Evolutionary conservation across 345 rosid genomes (phyloP), one percentile per base, ranked within the genome.

Genomic region (Fremontodendron californicum): DNA sequence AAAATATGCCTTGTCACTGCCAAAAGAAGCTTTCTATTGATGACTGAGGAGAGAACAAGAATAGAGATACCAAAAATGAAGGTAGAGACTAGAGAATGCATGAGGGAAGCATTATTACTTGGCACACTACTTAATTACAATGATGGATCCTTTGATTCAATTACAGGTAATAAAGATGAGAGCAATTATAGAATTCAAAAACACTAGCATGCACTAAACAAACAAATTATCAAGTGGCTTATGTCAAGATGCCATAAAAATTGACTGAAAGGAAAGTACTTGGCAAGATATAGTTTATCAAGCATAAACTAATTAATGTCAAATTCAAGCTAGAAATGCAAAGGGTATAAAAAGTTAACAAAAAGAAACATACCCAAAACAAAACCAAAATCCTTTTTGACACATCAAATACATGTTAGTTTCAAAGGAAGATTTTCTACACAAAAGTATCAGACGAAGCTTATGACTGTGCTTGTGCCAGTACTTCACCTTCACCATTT

Each of bases 1-100:
- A 77, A 93, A 95, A 85, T 91, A 96, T 39, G 91, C 97, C 83
- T 91, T 96, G 71, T 93, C 99, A 79, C 98, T 93, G 90, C 69
- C 35, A 81, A 78, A 74, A 46, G 5, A 23, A 40, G 6, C 29
- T 29, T 71, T 18, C 49, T 71, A 31, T 51, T 48, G 10, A n/a
- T 29, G 37, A 31, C 12, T 16, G 23, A 2, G n/a, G 29, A 62
- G 42, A 62, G 21, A 15, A 15, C n/a, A 62, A 62, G 39, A 62
- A 62, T 31, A 33, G 15, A 31, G 21, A 62, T 1, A 16, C 40
- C 11, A 37, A 51, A 71, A 29, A 71, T 3, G 2, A 49, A 49
- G 19, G 13, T 11, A 71, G 39, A n/a, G n/a, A n/a, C 43, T 39
- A 72, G 60, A 19, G n/a, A 29, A 70, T 70, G 33, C 51, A 68